Evolutionary conservation across 441 rosid genomes (phyloP).

Genomic region (Gossypium laxum): DNA sequence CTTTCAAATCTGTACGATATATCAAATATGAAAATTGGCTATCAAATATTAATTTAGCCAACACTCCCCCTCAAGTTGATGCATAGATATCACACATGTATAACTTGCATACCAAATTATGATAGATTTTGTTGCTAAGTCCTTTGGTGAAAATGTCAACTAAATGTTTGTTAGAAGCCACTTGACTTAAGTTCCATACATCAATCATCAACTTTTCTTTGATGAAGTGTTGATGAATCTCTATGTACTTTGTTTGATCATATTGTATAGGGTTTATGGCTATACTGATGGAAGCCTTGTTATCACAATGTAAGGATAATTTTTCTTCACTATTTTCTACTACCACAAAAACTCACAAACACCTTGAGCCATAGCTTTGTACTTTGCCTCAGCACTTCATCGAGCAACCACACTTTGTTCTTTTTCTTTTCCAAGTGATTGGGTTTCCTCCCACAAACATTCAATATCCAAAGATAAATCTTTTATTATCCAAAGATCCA

Average conservation of each 20-base stretch:
- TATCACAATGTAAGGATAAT: not conserved
- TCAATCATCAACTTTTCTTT: not conserved
- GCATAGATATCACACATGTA: not conserved
- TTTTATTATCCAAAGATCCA: not conserved
- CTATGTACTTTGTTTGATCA: not conserved
- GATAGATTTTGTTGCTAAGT: not conserved
- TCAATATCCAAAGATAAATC: not conserved
- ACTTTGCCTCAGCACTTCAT: not conserved
- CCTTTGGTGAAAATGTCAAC: not conserved
- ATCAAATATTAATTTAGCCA: not conserved
- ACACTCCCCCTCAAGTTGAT: not conserved
- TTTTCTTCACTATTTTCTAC: not conserved
- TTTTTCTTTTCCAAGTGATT: not conserved
- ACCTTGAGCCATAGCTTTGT: not conserved
- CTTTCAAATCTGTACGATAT: not conserved
- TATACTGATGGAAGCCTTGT: not conserved
- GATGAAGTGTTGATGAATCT: not conserved
- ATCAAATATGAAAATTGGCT: not conserved
- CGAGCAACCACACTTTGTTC: not conserved
- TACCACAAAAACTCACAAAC: not conserved
- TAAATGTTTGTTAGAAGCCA: not conserved
- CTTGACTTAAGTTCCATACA: not conserved
- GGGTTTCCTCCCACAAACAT: not conserved
- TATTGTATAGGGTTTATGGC: not conserved
- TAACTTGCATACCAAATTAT: not conserved